Percentiles rank a stretch among this genome's conserved stretches.
Evolutionary conservation across 2,329 filamentous ascomycete species (phyloP).

Genomic region (Aspergillus pseudonomiae): DNA sequence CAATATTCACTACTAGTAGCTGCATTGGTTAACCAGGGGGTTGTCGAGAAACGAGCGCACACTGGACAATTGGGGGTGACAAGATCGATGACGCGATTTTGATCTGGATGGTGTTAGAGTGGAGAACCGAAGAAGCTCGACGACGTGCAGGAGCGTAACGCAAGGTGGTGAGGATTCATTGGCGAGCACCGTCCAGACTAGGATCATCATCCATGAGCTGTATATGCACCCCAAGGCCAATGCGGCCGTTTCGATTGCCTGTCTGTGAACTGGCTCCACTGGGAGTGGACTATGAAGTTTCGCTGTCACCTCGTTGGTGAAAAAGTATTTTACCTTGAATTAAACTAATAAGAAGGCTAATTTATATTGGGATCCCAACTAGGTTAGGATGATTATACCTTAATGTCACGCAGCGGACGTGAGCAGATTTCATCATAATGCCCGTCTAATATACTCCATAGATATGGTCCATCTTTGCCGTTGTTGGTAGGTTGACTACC

Average conservation of each 20-base stretch:
- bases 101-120: conserved; percentile 33
- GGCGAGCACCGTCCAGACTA: not conserved
- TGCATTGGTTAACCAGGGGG: not conserved
- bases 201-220: not conserved
- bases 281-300: not conserved
- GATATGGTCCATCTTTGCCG: no score
- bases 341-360: not conserved
- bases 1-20: not conserved
- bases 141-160: not conserved
- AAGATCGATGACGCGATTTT: conserved; percentile 41
- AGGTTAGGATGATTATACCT: not conserved
- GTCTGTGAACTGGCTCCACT: not conserved
- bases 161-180: not conserved
- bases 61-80: conserved; percentile 13
- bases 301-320: not conserved
- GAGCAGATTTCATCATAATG: not conserved
- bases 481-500: not conserved
- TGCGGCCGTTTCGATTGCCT: not conserved
- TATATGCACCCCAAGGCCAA: not conserved
- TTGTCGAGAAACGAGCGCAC: not conserved
- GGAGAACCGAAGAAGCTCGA: conserved; percentile 13
- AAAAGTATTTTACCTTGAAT: not conserved
- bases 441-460: not conserved
- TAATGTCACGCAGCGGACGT: not conserved
- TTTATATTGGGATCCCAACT: not conserved